These are phyloP conservation scores for Penicillium sp. DNA, from an alignment of 2,329 filamentous ascomycete genomes.

Conservation along the genomic window DNA sequence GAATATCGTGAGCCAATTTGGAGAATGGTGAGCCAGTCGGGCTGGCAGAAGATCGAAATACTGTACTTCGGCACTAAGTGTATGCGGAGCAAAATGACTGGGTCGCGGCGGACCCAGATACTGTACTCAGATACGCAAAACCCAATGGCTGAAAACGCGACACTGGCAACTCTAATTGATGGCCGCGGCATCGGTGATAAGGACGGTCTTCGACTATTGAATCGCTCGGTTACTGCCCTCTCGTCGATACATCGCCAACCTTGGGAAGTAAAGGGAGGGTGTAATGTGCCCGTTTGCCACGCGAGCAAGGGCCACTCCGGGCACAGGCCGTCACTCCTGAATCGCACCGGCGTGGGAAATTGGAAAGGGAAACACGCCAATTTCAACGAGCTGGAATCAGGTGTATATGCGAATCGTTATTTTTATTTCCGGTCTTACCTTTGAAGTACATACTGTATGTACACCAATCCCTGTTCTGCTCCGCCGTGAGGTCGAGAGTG, in stretches of 20 bases:
- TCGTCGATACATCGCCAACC: conserved; percentile 7
- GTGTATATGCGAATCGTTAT: not conserved
- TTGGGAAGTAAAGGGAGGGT: conserved; percentile 1
- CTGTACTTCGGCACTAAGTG: conserved; percentile 1
- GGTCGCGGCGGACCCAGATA: conserved; percentile 23
- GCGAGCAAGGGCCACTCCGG: conserved; percentile 21
- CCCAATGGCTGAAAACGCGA: not conserved
- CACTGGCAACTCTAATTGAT: not conserved
- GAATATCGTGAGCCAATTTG: no score
- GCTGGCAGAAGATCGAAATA: conserved; percentile 17
- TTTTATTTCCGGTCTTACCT: not conserved
- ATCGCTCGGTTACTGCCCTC: not conserved
- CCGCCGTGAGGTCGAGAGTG: conserved; percentile 9
- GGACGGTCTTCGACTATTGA: not conserved
- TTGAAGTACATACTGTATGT: not conserved
- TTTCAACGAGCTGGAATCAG: not conserved
- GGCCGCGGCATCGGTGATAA: not conserved
- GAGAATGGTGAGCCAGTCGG: conserved; percentile 3
- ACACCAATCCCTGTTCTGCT: not conserved
- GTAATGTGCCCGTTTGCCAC: conserved; percentile 21
- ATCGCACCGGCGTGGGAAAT: not conserved
- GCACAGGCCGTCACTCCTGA: conserved; percentile 16
- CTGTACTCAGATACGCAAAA: conserved; percentile 8
- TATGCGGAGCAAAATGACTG: conserved; percentile 25
- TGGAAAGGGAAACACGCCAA: not conserved